phyloP scores from a whole-genome alignment of 2,329 filamentous ascomycete species.

The Penicillium glabrum region DNA sequence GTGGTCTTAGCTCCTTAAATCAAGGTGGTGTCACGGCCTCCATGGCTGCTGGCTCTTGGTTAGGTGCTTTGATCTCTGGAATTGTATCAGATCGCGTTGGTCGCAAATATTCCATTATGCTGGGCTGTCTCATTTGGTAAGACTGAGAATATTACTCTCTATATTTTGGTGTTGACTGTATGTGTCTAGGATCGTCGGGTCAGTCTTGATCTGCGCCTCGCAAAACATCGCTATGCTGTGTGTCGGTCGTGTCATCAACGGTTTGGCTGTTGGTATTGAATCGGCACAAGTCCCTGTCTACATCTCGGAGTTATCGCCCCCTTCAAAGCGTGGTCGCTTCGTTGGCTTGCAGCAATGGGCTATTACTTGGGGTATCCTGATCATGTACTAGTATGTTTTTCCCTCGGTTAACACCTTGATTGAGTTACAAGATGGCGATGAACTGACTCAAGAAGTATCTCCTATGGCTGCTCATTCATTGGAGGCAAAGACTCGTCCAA shows the following conservation, averaged over 20 bases:
- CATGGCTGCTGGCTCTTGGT: conserved; percentile 38
- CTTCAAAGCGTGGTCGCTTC: conserved; percentile 57
- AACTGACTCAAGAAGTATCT: conserved; percentile 33
- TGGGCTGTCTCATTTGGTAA: conserved; percentile 52
- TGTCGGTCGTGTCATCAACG: conserved; percentile 68
- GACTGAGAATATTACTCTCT: not conserved
- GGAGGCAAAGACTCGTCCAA: conserved; percentile 52
- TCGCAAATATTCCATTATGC: conserved; percentile 49
- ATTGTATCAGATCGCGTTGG: conserved; percentile 50
- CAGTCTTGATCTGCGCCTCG: conserved; percentile 59
- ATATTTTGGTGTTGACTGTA: not conserved
- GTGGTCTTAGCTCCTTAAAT: not conserved
- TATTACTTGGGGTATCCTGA: conserved; percentile 68
- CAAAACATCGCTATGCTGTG: conserved; percentile 70
- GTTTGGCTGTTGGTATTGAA: conserved; percentile 70
- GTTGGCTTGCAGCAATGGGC: conserved; percentile 72
- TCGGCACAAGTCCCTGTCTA: conserved; percentile 71
- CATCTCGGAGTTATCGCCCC: conserved; percentile 64
- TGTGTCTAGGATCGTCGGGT: conserved; percentile 45
- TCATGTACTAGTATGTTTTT: conserved; percentile 60
- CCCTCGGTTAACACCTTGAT: not conserved
- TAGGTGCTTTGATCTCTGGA: conserved; percentile 52
- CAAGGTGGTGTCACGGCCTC: conserved; percentile 40
- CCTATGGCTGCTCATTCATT: conserved; percentile 45
- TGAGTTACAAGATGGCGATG: not conserved